Base-by-base conservation (phyloP, 495 filamentous ascomycete genomes). In the Podospora didyma region DNA sequence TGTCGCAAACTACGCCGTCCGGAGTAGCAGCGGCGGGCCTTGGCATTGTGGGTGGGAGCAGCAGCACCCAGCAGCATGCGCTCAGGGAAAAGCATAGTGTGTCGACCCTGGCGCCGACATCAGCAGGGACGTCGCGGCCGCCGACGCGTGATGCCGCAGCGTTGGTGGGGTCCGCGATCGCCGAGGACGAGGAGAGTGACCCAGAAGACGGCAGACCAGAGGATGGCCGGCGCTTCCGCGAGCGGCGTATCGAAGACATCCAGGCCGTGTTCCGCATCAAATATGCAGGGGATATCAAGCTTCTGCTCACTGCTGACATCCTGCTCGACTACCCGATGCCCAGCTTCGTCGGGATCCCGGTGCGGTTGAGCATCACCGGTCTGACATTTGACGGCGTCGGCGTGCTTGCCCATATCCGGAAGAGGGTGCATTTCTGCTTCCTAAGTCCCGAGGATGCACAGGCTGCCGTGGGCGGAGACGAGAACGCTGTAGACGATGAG, bases 291-390 rank as follows among this genome's bases (percentile, higher is more conserved):
- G 86, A 96, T 58, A 78, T 98, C 23, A 84, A 85, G 47, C 77
- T 98, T 3, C 90, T 90, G 47, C 75, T 98, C 19, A 97, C 94
- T 14, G 90, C 94, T 0, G 91, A 96, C 66, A 92, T 98, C 41
- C 77, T 97, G 19, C 88, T 98, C 26, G 94, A 98, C 73, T 98
- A 97, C 68, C 94, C 94, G 0, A 96, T 97, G 87, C 90, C 91
- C 11, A 92, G 87, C 72, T 98, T 98, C 62, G 94, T 96, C 10
- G 89, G 90, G 1, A 88, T 98, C 17, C 94, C 94, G 0, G 76
- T 97, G 12, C 89, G 90, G 63, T 78, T 98, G 2, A 93, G 92
- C 59, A 92, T 98, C 60, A 97, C 94, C 1, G 94, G 95, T 0
- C 70, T 97, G 44, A 90, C 88, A 14, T 97, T 98, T 63, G 92